Conservation (phyloP, 2,329 filamentous ascomycete genomes). For the Aspergillus transmontanensis region DNA sequence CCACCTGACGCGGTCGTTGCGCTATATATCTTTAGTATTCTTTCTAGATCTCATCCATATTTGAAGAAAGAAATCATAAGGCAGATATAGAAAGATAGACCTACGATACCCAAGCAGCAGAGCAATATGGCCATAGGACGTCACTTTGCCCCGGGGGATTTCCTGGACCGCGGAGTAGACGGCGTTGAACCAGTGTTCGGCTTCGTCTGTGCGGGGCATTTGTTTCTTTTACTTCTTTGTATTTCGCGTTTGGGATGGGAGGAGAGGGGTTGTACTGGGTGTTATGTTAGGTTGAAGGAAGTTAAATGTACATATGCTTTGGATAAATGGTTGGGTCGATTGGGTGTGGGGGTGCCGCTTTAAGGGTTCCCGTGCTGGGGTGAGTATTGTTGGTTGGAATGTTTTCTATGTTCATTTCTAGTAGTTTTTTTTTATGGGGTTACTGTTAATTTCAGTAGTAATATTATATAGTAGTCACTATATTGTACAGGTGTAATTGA, state of each 20-base stretch:
- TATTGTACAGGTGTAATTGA: background rate
- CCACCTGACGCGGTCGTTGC: slow-evolving; percentile 79
- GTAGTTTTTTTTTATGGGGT: background rate
- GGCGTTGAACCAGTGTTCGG: slow-evolving; percentile 55
- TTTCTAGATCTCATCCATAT: background rate
- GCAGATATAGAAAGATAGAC: slow-evolving; percentile 57
- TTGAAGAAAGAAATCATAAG: rapidly evolving
- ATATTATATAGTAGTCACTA: background rate
- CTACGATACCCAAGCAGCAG: slow-evolving; percentile 61
- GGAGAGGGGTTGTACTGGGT: background rate
- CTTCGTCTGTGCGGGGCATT: slow-evolving; percentile 52
- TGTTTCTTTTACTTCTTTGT: background rate
- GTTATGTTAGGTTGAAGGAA: background rate
- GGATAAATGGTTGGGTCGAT: background rate
- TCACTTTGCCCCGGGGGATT: slow-evolving; percentile 80
- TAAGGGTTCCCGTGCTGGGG: background rate
- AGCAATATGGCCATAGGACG: slow-evolving; percentile 79
- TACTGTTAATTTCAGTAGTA: background rate
- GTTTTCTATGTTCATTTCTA: background rate
- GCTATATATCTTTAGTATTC: slow-evolving; percentile 48
- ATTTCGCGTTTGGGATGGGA: background rate
- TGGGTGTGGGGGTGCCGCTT: background rate
- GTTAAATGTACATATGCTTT: background rate
- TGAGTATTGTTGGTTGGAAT: too few relatives aligned
- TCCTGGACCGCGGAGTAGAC: slow-evolving; percentile 86